Conservation (phyloP, 169 alveolate genomes). For the Cytauxzoon felis region DNA sequence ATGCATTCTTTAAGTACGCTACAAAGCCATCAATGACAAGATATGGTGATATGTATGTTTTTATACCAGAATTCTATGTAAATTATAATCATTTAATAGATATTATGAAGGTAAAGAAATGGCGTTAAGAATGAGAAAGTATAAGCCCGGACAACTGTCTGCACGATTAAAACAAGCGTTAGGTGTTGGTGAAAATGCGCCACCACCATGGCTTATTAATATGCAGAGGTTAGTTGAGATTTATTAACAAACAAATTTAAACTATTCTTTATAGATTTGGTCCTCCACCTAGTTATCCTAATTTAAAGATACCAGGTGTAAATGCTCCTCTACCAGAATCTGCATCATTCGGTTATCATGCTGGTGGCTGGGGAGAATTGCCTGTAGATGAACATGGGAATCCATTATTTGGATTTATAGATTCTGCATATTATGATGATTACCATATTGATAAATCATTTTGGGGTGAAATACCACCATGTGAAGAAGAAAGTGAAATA, state of each 20-base stretch:
- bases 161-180: slow-evolving; percentile 91
- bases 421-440: slow-evolving; percentile 63
- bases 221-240: slow-evolving; percentile 87
- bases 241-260: neutral
- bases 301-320: slow-evolving; percentile 94
- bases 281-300: slow-evolving; percentile 98
- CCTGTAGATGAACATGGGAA: slow-evolving; percentile 78
- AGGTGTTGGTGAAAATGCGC: slow-evolving; percentile 92
- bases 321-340: slow-evolving; percentile 89
- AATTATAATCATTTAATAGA: too few species aligned
- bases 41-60: slow-evolving; percentile 96
- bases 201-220: slow-evolving; percentile 95
- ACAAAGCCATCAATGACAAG: slow-evolving; percentile 92
- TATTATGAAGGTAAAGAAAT: slow-evolving; percentile 97
- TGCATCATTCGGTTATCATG: slow-evolving; percentile 79
- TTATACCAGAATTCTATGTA: too few species aligned
- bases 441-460: slow-evolving; percentile 44
- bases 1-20: slow-evolving; percentile 96
- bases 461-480: slow-evolving; percentile 66
- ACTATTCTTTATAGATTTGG: slow-evolving; percentile 79
- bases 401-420: slow-evolving; percentile 72
- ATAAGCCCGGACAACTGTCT: slow-evolving; percentile 92
- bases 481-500: slow-evolving; percentile 34
- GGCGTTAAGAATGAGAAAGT: slow-evolving; percentile 87
- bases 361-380: slow-evolving; percentile 92